Percentiles rank a stretch among this genome's conserved stretches.
These are phyloP conservation scores for Aureobasidium sp. DNA, from an alignment of 2,329 filamentous ascomycete species.

Conservation along the genomic window DNA sequence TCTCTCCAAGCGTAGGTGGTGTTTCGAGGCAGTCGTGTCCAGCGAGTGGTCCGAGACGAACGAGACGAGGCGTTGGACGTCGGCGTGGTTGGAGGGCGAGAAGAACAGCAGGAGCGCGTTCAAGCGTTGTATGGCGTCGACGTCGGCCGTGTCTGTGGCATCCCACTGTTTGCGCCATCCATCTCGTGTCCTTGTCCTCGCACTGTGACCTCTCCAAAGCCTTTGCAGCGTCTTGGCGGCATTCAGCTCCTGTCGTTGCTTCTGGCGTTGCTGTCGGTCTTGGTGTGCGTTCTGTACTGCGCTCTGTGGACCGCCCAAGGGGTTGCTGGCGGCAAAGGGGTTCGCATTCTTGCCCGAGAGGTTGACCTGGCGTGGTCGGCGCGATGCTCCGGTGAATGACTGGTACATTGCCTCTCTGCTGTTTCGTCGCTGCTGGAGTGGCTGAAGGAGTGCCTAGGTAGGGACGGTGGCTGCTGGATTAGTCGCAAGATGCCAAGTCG, in stretches of 20 bases:
- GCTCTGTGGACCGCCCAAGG: constrained; percentile 56
- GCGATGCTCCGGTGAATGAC: constrained; percentile 80
- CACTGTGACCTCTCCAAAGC: constrained; percentile 69
- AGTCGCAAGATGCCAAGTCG: neutral
- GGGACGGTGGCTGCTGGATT: neutral
- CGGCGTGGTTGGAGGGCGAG: constrained; percentile 28
- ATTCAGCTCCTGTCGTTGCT: constrained; percentile 67
- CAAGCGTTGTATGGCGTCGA: constrained; percentile 32
- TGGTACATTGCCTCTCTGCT: constrained; percentile 62
- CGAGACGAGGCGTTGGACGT: constrained; percentile 32
- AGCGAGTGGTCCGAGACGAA: constrained; percentile 19
- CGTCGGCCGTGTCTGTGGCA: constrained; percentile 29
- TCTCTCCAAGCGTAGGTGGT: constrained; percentile 34
- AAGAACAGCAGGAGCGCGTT: constrained; percentile 37
- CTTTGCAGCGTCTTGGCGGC: constrained; percentile 68
- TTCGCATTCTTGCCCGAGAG: constrained; percentile 77
- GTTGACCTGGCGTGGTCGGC: constrained; percentile 84
- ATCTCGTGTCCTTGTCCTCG: constrained; percentile 50
- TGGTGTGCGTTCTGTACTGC: constrained; percentile 80
- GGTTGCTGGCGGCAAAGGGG: constrained; percentile 59
- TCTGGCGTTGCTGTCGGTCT: constrained; percentile 70
- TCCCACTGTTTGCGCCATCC: constrained; percentile 56
- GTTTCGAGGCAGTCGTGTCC: constrained; percentile 23
- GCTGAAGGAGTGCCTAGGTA: neutral
- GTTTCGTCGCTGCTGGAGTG: neutral